Evolutionary conservation across 2,329 filamentous ascomycete genomes (phyloP), one percentile per base, ranked within the genome.

Genomic region (Alternaria sp.): DNA sequence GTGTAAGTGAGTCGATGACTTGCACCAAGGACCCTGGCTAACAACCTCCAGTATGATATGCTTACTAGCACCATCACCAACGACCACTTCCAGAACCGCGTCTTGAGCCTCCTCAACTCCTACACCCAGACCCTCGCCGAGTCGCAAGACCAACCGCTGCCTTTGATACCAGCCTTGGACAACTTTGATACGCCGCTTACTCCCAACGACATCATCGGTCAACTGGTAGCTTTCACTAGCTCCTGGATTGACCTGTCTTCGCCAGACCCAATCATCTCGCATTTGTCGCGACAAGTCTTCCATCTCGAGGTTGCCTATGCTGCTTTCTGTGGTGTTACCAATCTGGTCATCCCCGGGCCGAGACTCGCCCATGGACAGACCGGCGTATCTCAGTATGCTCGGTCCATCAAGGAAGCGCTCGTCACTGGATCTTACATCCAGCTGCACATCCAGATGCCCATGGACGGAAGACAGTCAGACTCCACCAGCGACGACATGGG

Each of bases 281-380:
- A 92, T 76, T 86, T 98, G 60, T 97, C 94, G 36, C 89, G 92
- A 45, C 94, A 97, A 80, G 91, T 97, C 7, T 84, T 99, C 65
- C 93, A 93, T 75, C 85, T 97, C 40, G 95, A 99, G 77, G 86
- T 98, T 49, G 92, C 93, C 50, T 99, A 97, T 80, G 95, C 96
- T 65, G 94, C 93, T 64, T 99, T 98, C 80, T 97, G 93, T 74
- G 96, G 96, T 36, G 86, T 95, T 49, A 89, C 89, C 57, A 96
- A 91, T 78, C 85, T 98, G 60, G 83, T 98, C 52, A 84, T 99
- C 30, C 89, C 90, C 2, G 93, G 93, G 0, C 95, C 95, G 3
- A 86, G 86, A 65, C 81, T 87, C 14, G 87, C 90, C 66, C 84
- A 87, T 59, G 84, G 85, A 59, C 84, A 83, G 43, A 80, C 83